These are phyloP conservation scores for Calonectria hawksworthii DNA, from an alignment of 2,329 filamentous ascomycete species.

Conservation along the genomic window DNA sequence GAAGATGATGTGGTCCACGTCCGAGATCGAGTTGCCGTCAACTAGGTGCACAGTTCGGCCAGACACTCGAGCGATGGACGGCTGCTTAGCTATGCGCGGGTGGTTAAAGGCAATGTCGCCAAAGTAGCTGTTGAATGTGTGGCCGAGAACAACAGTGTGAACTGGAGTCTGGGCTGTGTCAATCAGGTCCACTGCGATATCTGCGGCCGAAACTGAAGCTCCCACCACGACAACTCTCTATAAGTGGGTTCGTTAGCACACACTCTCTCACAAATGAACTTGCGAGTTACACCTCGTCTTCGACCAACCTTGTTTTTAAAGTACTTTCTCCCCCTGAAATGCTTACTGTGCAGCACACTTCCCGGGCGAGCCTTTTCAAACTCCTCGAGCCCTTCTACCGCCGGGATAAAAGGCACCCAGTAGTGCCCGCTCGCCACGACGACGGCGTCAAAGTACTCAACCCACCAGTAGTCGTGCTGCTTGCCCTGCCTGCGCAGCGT, in stretches of 20 bases:
- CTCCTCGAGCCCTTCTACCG: slow-evolving; percentile 61
- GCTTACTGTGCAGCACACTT: slow-evolving; percentile 68
- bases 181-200: slow-evolving; percentile 70
- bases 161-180: slow-evolving; percentile 62
- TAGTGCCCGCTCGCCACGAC: slow-evolving; percentile 73
- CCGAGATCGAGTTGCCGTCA: slow-evolving; percentile 64
- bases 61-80: slow-evolving; percentile 62
- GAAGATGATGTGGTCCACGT: slow-evolving; percentile 75
- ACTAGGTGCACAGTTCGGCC: slow-evolving; percentile 66
- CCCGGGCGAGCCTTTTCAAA: slow-evolving; percentile 61
- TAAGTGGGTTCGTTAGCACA: slow-evolving; percentile 2
- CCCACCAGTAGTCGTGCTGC: slow-evolving; percentile 71
- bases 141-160: slow-evolving; percentile 64
- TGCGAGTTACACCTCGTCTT: neutral
- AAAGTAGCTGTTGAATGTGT: slow-evolving; percentile 66
- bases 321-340: slow-evolving; percentile 61
- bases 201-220: slow-evolving; percentile 74
- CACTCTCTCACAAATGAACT: neutral
- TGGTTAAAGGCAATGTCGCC: slow-evolving; percentile 72
- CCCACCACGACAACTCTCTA: slow-evolving; percentile 73
- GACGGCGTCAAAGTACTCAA: slow-evolving; percentile 72
- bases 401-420: slow-evolving; percentile 68
- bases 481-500: slow-evolving; percentile 57
- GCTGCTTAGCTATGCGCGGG: slow-evolving; percentile 61
- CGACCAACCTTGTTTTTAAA: slow-evolving; percentile 60